Conservation (phyloP, 345 rosid genomes). For the Eucalyptus marginata region DNA sequence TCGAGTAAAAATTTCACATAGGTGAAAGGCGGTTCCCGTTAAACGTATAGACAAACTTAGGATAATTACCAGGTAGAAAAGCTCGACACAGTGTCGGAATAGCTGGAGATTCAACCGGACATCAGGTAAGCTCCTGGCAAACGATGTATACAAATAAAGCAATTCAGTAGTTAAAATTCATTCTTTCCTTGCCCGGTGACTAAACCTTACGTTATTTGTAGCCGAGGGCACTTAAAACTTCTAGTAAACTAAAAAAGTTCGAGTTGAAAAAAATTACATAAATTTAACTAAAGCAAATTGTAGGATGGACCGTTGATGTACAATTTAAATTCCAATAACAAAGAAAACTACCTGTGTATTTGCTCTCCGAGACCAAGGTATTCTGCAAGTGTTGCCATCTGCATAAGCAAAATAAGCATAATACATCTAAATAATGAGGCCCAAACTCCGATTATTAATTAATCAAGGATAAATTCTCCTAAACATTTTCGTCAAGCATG, state of each 20-base stretch:
- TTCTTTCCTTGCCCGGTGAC: not conserved
- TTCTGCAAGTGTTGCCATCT: not conserved
- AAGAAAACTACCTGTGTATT: not conserved
- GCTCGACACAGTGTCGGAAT: not conserved
- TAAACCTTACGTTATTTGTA: not conserved
- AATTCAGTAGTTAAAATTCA: not conserved
- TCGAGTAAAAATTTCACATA: not conserved
- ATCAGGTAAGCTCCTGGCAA: not conserved
- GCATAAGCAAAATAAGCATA: not conserved
- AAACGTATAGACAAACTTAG: not conserved
- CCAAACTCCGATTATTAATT: not conserved
- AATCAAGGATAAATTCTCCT: too few species aligned
- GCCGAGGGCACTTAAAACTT: not conserved
- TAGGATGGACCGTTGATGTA: not conserved
- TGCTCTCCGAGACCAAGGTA: not conserved
- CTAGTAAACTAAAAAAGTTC: not conserved
- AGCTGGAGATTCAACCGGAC: not conserved
- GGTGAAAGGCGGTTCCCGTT: not conserved
- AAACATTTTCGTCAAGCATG: too few species aligned
- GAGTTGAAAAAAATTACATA: not conserved
- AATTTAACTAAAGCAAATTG: not conserved
- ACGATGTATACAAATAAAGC: not conserved
- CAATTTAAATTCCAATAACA: not conserved
- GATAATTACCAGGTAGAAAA: not conserved
- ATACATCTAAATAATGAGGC: not conserved